These are phyloP conservation scores for Rhodamnia argentea DNA, from an alignment of 345 rosid species.

Conservation along the genomic window DNA sequence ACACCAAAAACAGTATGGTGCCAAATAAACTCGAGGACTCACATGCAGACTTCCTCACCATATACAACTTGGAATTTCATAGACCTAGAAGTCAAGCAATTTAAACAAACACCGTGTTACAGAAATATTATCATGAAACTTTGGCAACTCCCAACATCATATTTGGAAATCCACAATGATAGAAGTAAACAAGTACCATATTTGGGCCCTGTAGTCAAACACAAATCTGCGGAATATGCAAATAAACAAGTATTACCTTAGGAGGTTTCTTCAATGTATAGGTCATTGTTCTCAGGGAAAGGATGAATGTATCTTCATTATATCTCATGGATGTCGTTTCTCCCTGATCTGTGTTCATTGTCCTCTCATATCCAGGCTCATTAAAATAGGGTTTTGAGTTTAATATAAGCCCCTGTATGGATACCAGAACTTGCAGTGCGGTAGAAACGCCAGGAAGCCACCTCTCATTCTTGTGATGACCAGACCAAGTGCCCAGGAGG, in stretches of 20 bases:
- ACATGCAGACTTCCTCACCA: neutral
- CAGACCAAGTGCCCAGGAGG: conserved; percentile 91
- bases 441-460: conserved; percentile 81
- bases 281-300: conserved; percentile 64
- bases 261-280: conserved; percentile 72
- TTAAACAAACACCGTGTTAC: neutral
- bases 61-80: neutral
- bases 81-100: neutral
- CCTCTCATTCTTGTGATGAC: conserved; percentile 49
- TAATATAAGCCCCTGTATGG: conserved; percentile 87
- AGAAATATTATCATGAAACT: neutral
- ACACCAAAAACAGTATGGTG: neutral
- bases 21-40: neutral
- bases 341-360: conserved; percentile 36
- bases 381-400: conserved; percentile 78
- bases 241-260: conserved; percentile 31
- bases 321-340: conserved; percentile 38
- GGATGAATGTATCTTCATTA: conserved; percentile 54
- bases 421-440: conserved; percentile 82
- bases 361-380: conserved; percentile 64
- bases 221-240: neutral
- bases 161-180: neutral
- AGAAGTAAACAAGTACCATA: neutral
- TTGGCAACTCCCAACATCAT: neutral
- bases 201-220: neutral